Percentiles rank a stretch among this genome's conserved stretches.
phyloP scores from a whole-genome alignment of 2,329 filamentous ascomycete species.

The Calonectria pteridis region DNA sequence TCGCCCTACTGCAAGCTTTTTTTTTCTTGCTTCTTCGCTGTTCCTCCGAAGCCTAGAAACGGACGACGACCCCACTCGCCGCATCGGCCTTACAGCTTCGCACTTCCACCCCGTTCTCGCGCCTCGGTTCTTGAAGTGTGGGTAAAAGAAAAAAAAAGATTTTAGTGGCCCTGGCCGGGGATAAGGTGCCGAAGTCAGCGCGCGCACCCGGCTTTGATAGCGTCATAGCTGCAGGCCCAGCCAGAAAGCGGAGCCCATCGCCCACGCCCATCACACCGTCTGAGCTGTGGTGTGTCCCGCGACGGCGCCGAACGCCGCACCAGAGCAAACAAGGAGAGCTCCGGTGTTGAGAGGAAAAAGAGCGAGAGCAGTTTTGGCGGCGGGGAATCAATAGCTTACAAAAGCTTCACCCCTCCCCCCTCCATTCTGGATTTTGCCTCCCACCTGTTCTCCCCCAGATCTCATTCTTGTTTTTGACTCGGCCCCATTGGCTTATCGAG shows the following conservation, averaged over 20 bases:
- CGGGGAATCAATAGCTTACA: conserved; percentile 17
- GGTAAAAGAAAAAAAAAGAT: neutral
- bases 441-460: neutral
- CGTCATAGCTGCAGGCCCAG: conserved; percentile 39
- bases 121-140: conserved; percentile 15
- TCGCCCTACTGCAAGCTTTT: conserved; percentile 10
- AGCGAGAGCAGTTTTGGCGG: neutral
- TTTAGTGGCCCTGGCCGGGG: conserved; percentile 21
- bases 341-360: neutral
- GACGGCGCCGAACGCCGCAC: conserved; percentile 5
- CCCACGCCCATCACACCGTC: neutral
- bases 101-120: no score
- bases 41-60: neutral
- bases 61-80: neutral
- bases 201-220: conserved; percentile 18
- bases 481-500: neutral
- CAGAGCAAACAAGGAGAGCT: neutral
- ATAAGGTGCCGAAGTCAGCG: conserved; percentile 15
- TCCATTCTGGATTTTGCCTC: neutral
- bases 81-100: neutral
- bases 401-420: conserved; percentile 18
- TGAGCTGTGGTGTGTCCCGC: neutral
- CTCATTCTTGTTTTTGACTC: neutral
- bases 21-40: neutral
- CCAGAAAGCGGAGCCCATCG: neutral